Percentiles rank a stretch among this genome's conserved stretches.
Conservation (phyloP, 2,329 filamentous ascomycete genomes). For the Exserohilum turcica region DNA sequence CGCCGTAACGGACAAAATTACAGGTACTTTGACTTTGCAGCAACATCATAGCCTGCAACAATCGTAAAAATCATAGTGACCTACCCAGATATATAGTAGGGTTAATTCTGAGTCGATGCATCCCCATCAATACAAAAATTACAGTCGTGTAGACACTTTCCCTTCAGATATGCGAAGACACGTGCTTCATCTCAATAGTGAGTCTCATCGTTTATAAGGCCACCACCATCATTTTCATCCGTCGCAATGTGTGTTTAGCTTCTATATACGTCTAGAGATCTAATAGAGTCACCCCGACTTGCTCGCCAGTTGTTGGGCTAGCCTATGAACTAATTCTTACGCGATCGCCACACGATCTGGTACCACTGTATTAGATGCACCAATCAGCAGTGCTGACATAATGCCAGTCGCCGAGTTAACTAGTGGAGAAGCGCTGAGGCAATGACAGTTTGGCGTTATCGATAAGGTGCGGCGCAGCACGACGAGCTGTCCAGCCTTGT, state of each 20-base stretch:
- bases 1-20: too few species aligned
- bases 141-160: background rate
- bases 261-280: background rate
- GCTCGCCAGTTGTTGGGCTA: background rate
- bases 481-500: background rate
- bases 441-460: background rate
- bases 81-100: too few species aligned
- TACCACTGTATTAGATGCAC: background rate
- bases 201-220: background rate
- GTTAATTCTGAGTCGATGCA: too few species aligned
- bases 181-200: background rate
- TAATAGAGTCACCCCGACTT: background rate
- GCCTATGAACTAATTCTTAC: background rate
- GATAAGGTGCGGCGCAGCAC: slow-evolving; percentile 1
- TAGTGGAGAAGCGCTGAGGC: background rate
- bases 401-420: background rate
- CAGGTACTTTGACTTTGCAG: too few species aligned
- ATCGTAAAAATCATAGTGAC: too few species aligned
- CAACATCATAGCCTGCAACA: too few species aligned
- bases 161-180: background rate
- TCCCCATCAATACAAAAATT: too few species aligned
- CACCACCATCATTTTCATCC: background rate
- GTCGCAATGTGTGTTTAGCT: background rate
- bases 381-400: background rate
- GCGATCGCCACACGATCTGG: background rate